Percentiles rank a stretch among this genome's conserved stretches.
These are phyloP conservation scores for Cutaneotrichosporon cyanovorans DNA, from an alignment of 1,284 basidiomycete species.

Conservation along the genomic window DNA sequence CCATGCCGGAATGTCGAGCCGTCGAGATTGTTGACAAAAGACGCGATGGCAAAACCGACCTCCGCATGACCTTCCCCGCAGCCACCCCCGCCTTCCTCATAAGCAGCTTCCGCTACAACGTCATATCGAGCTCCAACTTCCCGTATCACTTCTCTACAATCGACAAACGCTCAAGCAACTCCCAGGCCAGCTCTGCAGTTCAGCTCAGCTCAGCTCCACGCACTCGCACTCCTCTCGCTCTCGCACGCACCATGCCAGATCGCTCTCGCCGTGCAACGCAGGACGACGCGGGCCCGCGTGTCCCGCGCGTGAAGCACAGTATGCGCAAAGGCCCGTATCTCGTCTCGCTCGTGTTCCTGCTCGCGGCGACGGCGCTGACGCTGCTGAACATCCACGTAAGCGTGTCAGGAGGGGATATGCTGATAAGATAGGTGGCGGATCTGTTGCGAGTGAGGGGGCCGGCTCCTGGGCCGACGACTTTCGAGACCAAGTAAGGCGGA, in stretches of 20 bases:
- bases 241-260: conserved; percentile 1
- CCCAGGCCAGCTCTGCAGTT: no score
- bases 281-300: not conserved
- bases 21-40: no score
- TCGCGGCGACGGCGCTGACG: conserved; percentile 38
- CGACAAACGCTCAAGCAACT: no score
- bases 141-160: no score
- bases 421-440: conserved; percentile 28
- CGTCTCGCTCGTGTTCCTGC: conserved; percentile 37
- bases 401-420: no score
- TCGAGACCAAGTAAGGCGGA: conserved; percentile 36
- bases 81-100: conserved; percentile 3
- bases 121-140: no score
- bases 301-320: conserved; percentile 24
- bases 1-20: no score
- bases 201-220: no score
- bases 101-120: not conserved
- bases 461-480: conserved; percentile 36
- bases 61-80: not conserved
- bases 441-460: conserved; percentile 33
- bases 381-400: conserved; percentile 41
- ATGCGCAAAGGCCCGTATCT: conserved; percentile 43
- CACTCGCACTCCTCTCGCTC: no score
- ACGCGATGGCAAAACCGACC: no score
- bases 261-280: conserved; percentile 1